A percentile compares a stretch with the other conserved stretches of the same genome.
Conservation (phyloP, 169 alveolate genomes). For the Cryptosporidium ryanae region DNA sequence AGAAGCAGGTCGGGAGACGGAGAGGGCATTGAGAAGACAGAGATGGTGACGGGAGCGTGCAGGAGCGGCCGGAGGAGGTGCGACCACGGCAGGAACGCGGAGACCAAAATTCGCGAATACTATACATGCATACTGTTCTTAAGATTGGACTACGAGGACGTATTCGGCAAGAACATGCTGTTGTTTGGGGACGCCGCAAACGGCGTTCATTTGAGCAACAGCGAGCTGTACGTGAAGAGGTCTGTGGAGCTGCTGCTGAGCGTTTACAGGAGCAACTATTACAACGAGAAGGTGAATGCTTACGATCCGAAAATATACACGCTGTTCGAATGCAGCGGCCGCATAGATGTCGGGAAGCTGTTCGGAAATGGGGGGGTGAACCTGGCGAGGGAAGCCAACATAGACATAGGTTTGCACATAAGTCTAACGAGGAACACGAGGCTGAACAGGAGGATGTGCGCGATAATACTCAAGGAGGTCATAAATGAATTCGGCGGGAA, state of each 20-base stretch:
- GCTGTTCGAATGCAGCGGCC: background rate
- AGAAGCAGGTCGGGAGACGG: too few species aligned
- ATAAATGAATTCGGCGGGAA: background rate
- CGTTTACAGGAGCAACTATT: background rate
- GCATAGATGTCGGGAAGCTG: background rate
- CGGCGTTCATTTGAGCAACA: background rate
- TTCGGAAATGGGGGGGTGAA: too few species aligned
- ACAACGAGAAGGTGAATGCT: background rate
- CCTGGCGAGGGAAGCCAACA: background rate
- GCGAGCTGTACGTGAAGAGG: background rate
- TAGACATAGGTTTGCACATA: constrained; percentile 24
- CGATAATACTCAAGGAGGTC: background rate
- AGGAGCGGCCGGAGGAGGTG: background rate
- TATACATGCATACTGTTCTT: constrained; percentile 30
- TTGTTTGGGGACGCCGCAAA: background rate
- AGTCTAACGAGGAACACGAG: constrained; percentile 25
- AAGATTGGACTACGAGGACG: background rate
- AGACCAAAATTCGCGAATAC: background rate
- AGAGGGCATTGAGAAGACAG: too few species aligned
- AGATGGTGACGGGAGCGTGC: too few species aligned
- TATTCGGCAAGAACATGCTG: background rate
- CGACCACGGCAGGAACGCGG: background rate
- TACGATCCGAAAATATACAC: constrained; percentile 16
- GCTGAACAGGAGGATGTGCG: constrained; percentile 2
- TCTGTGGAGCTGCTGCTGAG: background rate